Percentiles rank a stretch among this genome's conserved stretches.
phyloP scores from a whole-genome alignment of 192 early-diverging fungal species.

The Backusella circina region DNA sequence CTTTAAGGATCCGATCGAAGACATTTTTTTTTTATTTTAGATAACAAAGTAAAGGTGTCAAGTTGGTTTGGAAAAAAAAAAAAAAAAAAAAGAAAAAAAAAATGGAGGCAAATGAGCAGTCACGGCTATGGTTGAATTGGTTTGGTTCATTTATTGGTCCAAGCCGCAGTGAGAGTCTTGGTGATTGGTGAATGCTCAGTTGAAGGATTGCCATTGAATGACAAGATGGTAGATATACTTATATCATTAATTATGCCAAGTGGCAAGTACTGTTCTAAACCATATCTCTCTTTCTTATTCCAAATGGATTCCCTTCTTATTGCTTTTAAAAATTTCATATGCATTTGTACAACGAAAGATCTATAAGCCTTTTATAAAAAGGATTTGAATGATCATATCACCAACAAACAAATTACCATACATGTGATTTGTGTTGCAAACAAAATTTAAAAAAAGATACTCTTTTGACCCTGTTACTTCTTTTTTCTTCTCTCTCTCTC shows the following conservation, averaged over 20 bases:
- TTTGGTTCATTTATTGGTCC: neutral
- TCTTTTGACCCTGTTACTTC: neutral
- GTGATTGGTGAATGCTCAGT: no score
- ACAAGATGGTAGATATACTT: no score
- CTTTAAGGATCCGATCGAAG: conserved; percentile 27
- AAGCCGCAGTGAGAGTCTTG: neutral
- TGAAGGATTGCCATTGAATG: no score
- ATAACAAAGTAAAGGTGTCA: no score
- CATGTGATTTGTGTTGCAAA: conserved; percentile 12
- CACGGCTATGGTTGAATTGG: neutral
- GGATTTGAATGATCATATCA: neutral
- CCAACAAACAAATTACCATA: neutral
- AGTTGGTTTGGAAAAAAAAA: neutral
- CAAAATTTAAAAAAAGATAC: neutral
- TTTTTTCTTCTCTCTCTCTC: neutral
- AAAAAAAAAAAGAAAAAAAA: conserved; percentile 3
- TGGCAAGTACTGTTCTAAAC: no score
- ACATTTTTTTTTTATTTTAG: conserved; percentile 21
- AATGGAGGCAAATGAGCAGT: neutral
- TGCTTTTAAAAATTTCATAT: no score
- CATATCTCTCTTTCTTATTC: no score
- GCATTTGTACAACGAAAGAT: no score
- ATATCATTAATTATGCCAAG: no score
- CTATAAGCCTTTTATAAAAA: neutral
- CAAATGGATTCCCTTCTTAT: neutral